Base-by-base conservation (phyloP, 2,329 filamentous ascomycete genomes). In the Colletotrichum sp. region DNA sequence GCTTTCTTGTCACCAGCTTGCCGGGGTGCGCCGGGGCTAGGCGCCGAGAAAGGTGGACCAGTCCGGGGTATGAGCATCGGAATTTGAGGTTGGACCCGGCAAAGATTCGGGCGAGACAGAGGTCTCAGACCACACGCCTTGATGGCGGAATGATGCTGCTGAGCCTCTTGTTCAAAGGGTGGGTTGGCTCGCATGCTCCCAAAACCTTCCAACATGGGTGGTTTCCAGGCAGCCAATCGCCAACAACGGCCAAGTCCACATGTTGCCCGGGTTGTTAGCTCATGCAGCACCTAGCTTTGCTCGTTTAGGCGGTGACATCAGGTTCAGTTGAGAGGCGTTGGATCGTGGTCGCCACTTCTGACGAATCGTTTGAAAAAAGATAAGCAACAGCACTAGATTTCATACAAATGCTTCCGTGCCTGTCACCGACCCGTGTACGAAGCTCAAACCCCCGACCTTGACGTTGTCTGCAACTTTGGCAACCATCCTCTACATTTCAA, bases 391-490 rank as follows among this genome's bases (percentile, higher is more conserved):
- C 6, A 49, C 18, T 49, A 49, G 44, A 49, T 49, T 1, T 49
- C 18, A 49, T 49, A 49, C 44, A 49, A 0, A 1, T 49, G 44
- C 44, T 13, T 0, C 15, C 34, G 2, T 0, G 34, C 0, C 18
- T 49, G 18, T 21, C 39, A 18, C 39, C 18, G 18, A 49, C 39
- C 39, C 39, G 39, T 6, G 18, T 21, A 0, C 39, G 39, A 4
- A 21, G 39, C 39, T 49, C 39, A 49, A 49, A 49, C 2, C 1
- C 39, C 18, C 18, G 10, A 49, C 18, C 18, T 21, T 49, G 1
- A 0, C 5, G 39, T n/a, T 1, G 10, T 0, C 39, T 21, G 0
- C 0, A 12, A 49, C 39, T n/a, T 0, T 12, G 39, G 18, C 18
- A 2, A 21, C 0, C 18, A n/a, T 0, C 39, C 1, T 49, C 44